These are phyloP conservation scores for Diaporthe caulivora DNA, from an alignment of 2,329 filamentous ascomycete species.

Conservation along the genomic window DNA sequence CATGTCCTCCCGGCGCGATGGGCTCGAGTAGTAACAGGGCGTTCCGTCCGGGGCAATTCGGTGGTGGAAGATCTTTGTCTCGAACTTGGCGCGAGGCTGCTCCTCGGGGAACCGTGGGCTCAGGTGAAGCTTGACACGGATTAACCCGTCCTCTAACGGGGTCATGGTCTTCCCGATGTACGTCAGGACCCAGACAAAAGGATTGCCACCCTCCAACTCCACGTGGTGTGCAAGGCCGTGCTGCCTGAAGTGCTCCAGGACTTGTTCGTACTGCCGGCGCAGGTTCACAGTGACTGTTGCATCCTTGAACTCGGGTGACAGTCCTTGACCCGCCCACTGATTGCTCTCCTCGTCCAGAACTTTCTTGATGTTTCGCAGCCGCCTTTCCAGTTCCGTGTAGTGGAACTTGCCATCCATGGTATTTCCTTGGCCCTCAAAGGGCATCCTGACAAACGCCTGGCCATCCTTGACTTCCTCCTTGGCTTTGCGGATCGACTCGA, in stretches of 20 bases:
- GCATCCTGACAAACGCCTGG: constrained; percentile 80
- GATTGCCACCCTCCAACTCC: constrained; percentile 82
- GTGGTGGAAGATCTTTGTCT: constrained; percentile 89
- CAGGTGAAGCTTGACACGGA: constrained; percentile 83
- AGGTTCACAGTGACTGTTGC: constrained; percentile 84
- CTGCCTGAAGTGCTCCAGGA: constrained; percentile 79
- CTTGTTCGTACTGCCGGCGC: constrained; percentile 86
- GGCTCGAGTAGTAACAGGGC: constrained; percentile 81
- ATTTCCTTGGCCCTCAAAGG: constrained; percentile 84
- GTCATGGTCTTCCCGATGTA: constrained; percentile 95
- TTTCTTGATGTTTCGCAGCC: constrained; percentile 76
- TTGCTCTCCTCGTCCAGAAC: constrained; percentile 79
- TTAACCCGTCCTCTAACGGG: constrained; percentile 90
- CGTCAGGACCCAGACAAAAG: constrained; percentile 89
- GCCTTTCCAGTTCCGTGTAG: constrained; percentile 78
- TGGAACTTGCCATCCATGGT: constrained; percentile 89
- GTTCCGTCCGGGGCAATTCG: constrained; percentile 84
- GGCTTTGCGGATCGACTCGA: constrained; percentile 76
- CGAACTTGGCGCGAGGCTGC: constrained; percentile 85
- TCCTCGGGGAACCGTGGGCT: constrained; percentile 89
- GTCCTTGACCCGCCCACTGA: constrained; percentile 79
- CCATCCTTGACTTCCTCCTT: constrained; percentile 73
- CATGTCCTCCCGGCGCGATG: constrained; percentile 77
- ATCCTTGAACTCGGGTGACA: constrained; percentile 72
- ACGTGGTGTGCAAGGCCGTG: constrained; percentile 81